These are phyloP conservation scores for Rhynchosporium graminicola DNA, from an alignment of 2,329 filamentous ascomycete genomes.

Conservation along the genomic window DNA sequence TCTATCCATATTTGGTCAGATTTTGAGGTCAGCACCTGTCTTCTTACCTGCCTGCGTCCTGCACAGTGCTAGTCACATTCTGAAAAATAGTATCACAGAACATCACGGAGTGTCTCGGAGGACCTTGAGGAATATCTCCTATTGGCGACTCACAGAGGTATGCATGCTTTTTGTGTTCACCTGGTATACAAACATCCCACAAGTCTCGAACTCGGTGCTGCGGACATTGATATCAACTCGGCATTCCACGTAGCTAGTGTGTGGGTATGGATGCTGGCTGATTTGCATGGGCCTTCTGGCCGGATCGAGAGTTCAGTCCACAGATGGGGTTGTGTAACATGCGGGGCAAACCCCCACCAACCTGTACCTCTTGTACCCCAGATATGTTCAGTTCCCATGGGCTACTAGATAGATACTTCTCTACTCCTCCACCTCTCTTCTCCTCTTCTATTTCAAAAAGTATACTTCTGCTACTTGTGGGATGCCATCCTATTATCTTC, in stretches of 20 bases:
- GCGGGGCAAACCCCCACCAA: constrained; percentile 33
- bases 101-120: constrained; percentile 18
- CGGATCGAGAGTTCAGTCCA: constrained; percentile 30
- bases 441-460: constrained; percentile 1
- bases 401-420: constrained; percentile 8
- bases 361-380: constrained; percentile 19
- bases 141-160: constrained; percentile 22
- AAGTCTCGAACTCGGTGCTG: constrained; percentile 29
- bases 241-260: constrained; percentile 29
- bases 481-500: constrained; percentile 80
- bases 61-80: neutral
- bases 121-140: constrained; percentile 11
- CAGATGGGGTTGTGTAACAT: constrained; percentile 22
- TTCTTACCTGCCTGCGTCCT: neutral
- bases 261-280: constrained; percentile 28
- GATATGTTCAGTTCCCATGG: constrained; percentile 34
- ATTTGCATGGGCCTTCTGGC: constrained; percentile 35
- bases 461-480: constrained; percentile 21
- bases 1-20: neutral
- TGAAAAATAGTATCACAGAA: constrained; percentile 8
- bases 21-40: constrained; percentile 2
- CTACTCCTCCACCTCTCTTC: constrained; percentile 12
- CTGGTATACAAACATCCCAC: constrained; percentile 16
- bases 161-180: constrained; percentile 11
- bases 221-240: constrained; percentile 30